Base-by-base conservation (phyloP, 2,329 filamentous ascomycete genomes). In the Cladosporium austrohemisphaericum region DNA sequence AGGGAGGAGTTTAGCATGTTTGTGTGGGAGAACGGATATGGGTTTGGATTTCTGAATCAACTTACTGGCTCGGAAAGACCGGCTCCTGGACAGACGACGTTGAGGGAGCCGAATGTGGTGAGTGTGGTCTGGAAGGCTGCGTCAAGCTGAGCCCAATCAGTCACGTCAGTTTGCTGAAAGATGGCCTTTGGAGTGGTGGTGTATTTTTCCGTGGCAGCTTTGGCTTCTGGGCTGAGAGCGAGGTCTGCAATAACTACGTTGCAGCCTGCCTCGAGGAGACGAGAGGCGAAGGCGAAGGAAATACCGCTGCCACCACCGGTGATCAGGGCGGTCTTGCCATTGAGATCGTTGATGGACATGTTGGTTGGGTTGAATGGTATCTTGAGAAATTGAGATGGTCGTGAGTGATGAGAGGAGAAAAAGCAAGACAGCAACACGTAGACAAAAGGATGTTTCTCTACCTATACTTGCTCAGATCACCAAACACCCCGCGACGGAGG, bases 91-190 rank as follows among this genome's bases (percentile, higher is more conserved):
- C 69, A 69, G 6, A 74, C 66, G 37, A 75, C 65, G 51, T 75
- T 71, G 2, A 70, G 50, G 11, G 48, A 52, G 4, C 70, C 71
- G 47, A 77, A 76, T 37, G 71, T 65, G 31, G 61, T 57, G 46
- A 69, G 63, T 3, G 73, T 71, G 8, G 70, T 65, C 28, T 70
- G 60, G 50, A 77, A 76, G 66, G 75, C 71, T 10, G 58, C 56
- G 51, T 74, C 66, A 4, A 77, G 66, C 43, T 76, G 69, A 5
- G 55, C 46, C 75, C 75, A 77, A n/a, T 72, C 65, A 11, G 64
- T 69, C 6, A 77, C 74, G 57, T 75, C 68, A 1, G 71, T 73
- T 41, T 66, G 57, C 6, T 64, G 50, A 52, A 71, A 73, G 5
- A 71, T 55, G 1, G 70, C 71, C 41, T 63, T 55, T 26, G 67